A percentile compares a stretch with the other conserved stretches of the same genome.
These are phyloP conservation scores for Alloteropsis semialata DNA, from an alignment of 176 grass and related monocot species.

Conservation along the genomic window DNA sequence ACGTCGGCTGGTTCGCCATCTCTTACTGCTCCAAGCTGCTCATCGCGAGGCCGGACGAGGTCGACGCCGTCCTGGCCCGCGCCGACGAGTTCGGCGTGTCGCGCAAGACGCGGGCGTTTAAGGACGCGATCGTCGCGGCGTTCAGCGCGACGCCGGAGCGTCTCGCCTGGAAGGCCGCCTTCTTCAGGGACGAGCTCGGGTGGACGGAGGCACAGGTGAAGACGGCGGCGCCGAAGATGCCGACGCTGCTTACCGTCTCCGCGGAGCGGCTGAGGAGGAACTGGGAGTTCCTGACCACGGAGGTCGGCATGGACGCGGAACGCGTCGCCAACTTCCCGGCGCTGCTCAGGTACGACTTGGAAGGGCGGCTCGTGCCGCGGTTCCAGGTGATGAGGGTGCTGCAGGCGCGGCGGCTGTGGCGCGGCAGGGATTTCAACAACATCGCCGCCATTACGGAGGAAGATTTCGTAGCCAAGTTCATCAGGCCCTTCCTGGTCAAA, in stretches of 20 bases:
- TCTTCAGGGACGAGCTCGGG: constrained; percentile 40
- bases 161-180: constrained; percentile 19
- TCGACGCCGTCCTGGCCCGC: constrained; percentile 10
- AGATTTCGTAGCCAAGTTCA: constrained; percentile 46
- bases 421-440: constrained; percentile 25
- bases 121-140: constrained; percentile 22
- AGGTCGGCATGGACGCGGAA: constrained; percentile 33
- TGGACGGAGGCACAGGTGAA: constrained; percentile 43
- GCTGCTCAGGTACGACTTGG: constrained; percentile 39
- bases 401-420: constrained; percentile 25
- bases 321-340: constrained; percentile 28
- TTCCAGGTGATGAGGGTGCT: constrained; percentile 36
- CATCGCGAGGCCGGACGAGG: not conserved
- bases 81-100: constrained; percentile 34
- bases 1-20: constrained; percentile 27
- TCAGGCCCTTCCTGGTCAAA: constrained; percentile 24
- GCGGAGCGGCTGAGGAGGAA: constrained; percentile 26
- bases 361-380: constrained; percentile 42
- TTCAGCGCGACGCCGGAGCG: constrained; percentile 29
- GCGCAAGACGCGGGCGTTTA: constrained; percentile 27
- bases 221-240: constrained; percentile 28
- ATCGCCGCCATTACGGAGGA: constrained; percentile 25
- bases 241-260: constrained; percentile 28
- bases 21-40: constrained; percentile 36
- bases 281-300: constrained; percentile 38